Base-by-base conservation (phyloP, 306 rosid species). In the Cicer chorassanicum region DNA sequence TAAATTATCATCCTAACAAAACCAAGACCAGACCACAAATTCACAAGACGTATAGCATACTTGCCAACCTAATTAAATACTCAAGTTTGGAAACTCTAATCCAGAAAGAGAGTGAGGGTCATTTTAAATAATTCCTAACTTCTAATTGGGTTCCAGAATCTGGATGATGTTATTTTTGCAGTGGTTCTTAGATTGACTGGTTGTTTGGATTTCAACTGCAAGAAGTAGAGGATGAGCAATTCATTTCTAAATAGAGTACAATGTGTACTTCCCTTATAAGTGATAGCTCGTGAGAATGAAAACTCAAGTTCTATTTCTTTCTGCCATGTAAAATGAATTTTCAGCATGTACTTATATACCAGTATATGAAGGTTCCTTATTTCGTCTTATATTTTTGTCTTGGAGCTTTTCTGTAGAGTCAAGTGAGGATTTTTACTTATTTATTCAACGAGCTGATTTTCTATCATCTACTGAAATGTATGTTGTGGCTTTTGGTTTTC, bases 401-500 rank as follows among this genome's bases (percentile, higher is more conserved):
- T 18, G n/a, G 56, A 42, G 19, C 56, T n/a, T 43, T 34, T 46
- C 57, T 36, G 46, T 59, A 43, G 54, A 45, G 39, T 53, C 15
- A 14, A 46, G 56, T 39, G 39, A 1, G 5, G 15, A 74, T 34
- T 40, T 38, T 42, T 79, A 42, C 74, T 40, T 13, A 4, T 42
- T 14, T 46, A 45, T 70, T 46, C 19, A 8, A 5, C 29, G 14
- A 60, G 29, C 36, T 78, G 57, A 21, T 29, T 14, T 53, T 45
- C 78, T 46, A 9, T 62, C 34, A 21, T 54, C 59, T 39, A 43
- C 65, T 10, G 51, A 68, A 68, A 38, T 16, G 21, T n/a, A 41
- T 53, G 65, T 38, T 54, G 9, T 43, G 39, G 74, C 63, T 73
- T 75, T 36, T 80, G 72, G n/a, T 9, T 50, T 74, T 69, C 66